Base-by-base conservation (phyloP, 2,329 filamentous ascomycete genomes). In the Penicillium paneum region DNA sequence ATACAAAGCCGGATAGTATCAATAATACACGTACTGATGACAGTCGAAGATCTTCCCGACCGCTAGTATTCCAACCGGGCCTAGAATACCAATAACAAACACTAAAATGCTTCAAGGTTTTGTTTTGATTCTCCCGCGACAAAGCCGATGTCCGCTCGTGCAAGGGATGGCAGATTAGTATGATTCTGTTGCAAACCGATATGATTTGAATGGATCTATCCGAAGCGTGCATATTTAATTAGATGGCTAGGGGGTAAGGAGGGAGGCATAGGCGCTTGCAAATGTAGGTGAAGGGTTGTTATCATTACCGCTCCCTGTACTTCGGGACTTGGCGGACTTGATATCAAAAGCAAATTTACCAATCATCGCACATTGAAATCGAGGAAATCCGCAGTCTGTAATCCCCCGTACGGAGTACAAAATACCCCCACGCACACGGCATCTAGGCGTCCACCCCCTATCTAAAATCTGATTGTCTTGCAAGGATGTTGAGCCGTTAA, bases 111-210 rank as follows among this genome's bases (percentile, higher is more conserved):
- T 13, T 48, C 44, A 40, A 46, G 43, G 38, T 34, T 48, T 54
- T 56, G 45, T 61, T 61, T 54, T 55, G 55, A 61, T 57, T 31
- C 38, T 49, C 42, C 34, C 38, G n/a, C 48, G 26, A 35, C 32
- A 24, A n/a, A 19, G 13, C 28, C 38, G 43, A 39, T 11, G 5
- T 32, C 29, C 39, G 56, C 51, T 57, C 46, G 47, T 52, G 61
- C 57, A 63, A 63, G 61, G 60, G 57, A 49, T 48, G 52, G 52
- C 51, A 49, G 45, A 43, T 44, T 39, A 26, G 50, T 49, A 32
- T 19, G 32, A 50, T 41, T 32, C 15, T 6, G n/a, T 12, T 26
- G n/a, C 10, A 15, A 17, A 17, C 40, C 29, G 24, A 31, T 54
- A 13, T 44, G 39, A 57, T 52, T n/a, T 13, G 26, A 28, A 32